Base-by-base conservation (phyloP, 306 rosid species). In the Erythrophleum fordii region DNA sequence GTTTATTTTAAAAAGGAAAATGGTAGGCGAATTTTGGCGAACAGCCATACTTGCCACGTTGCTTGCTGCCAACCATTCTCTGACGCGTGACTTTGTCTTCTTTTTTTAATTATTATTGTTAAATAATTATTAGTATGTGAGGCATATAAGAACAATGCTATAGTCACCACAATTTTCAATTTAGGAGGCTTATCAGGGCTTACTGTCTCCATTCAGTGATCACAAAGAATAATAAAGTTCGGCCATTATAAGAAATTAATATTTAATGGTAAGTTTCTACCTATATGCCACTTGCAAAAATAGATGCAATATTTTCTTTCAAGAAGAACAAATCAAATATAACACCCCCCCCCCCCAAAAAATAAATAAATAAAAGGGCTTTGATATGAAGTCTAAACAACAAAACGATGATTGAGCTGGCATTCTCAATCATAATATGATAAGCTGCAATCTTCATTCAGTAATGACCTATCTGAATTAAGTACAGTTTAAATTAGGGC, bases 401-500 rank as follows among this genome's bases (percentile, higher is more conserved):
- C 46, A 34, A 64, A 35, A 35, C 0, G 46, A 64, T 17, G 45
- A 64, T 34, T 64, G 70, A 34, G 13, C 46, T 34, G 25, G 70
- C 70, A 64, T 35, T 62, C 69, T 59, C 37, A 59, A 26, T 28
- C 67, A 11, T 1, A 60, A 28, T 60, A 8, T 70, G 69, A 69
- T 39, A 61, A 67, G 34, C 49, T 61, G 49, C 35, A 76, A 78
- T 44, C 41, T 76, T 73, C 75, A 70, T 25, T n/a, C 42, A 39
- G 67, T 22, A 64, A 76, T 65, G 52, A 67, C 52, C 70, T 58
- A 85, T 72, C 78, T 77, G 31, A 68, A 23, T 48, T 12, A 75
- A 58, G n/a, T 77, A 77, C 83, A 66, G 80, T 76, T 80, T 46
- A 73, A 79, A 75, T 44, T 22, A 75, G 65, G 72, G 65, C 71